These are phyloP conservation scores for Nannizziopsis arthrosporioides DNA, from an alignment of 2,329 filamentous ascomycete species.

Conservation along the genomic window DNA sequence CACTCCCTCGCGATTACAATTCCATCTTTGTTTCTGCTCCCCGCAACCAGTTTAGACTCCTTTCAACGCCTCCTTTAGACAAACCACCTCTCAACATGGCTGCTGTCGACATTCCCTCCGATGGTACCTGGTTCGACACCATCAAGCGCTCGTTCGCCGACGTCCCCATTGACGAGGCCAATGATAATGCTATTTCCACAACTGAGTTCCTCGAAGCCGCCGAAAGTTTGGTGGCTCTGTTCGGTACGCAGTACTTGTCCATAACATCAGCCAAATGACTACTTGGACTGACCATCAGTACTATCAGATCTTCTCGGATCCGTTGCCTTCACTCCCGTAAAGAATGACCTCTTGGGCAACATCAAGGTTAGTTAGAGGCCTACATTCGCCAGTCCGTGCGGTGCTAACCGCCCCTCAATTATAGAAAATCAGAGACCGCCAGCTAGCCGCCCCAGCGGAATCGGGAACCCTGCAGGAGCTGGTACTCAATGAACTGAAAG, in stretches of 20 bases:
- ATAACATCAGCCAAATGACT: not conserved
- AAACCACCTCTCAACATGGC: constrained; percentile 38
- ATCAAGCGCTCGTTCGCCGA: constrained; percentile 73
- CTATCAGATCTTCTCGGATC: constrained; percentile 47
- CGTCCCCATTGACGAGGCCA: constrained; percentile 62
- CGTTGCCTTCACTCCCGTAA: constrained; percentile 78
- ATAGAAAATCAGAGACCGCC: constrained; percentile 80
- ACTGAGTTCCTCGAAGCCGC: constrained; percentile 82
- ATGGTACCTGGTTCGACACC: constrained; percentile 73
- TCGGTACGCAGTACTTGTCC: constrained; percentile 47
- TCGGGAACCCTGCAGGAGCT: constrained; percentile 80
- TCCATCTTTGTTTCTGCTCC: constrained; percentile 7
- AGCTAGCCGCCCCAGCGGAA: constrained; percentile 62
- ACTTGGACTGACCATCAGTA: not conserved
- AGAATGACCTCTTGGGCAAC: constrained; percentile 82
- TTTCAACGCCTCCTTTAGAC: not conserved
- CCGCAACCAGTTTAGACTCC: constrained; percentile 5
- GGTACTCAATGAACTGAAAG: constrained; percentile 73
- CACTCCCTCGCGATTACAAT: not conserved
- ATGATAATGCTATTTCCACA: constrained; percentile 68
- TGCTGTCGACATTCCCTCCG: constrained; percentile 44
- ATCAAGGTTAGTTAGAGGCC: constrained; percentile 53
- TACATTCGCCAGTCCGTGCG: not conserved
- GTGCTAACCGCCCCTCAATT: not conserved
- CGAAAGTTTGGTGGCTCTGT: constrained; percentile 75